Conservation (phyloP, 2,329 filamentous ascomycete species). For the Claviceps sp. region DNA sequence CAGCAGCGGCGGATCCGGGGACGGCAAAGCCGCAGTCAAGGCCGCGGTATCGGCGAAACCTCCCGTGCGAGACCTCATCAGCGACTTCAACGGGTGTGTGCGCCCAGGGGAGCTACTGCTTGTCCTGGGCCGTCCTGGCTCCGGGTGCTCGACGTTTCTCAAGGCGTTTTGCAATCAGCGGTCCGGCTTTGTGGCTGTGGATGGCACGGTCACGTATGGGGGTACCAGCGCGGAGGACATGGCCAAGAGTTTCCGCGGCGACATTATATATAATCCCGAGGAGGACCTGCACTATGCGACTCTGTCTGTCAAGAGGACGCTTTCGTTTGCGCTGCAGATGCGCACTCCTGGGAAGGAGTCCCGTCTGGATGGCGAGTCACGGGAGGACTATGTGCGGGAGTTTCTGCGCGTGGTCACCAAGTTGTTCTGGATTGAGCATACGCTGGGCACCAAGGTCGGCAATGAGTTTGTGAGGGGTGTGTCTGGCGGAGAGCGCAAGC, state of each 20-base stretch:
- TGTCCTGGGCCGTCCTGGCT: constrained; percentile 52
- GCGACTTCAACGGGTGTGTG: constrained; percentile 52
- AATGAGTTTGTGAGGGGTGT: constrained; percentile 53
- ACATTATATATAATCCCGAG: constrained; percentile 57
- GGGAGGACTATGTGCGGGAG: constrained; percentile 39
- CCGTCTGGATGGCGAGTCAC: constrained; percentile 45
- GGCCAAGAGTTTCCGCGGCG: constrained; percentile 41
- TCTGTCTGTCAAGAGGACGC: constrained; percentile 51
- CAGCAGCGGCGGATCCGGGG: no score
- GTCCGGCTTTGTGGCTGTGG: constrained; percentile 46
- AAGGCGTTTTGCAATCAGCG: constrained; percentile 62
- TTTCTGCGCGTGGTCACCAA: constrained; percentile 51
- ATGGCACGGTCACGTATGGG: constrained; percentile 53
- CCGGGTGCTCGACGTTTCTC: constrained; percentile 58
- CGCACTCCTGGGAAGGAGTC: constrained; percentile 38
- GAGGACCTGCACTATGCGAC: constrained; percentile 57
- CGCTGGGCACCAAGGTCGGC: constrained; percentile 54
- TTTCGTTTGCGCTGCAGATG: constrained; percentile 53
- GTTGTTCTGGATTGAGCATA: constrained; percentile 59
- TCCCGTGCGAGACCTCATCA: constrained; percentile 50
- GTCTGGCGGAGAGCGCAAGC: constrained; percentile 54
- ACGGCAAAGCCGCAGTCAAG: constrained; percentile 22
- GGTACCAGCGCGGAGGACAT: constrained; percentile 31
- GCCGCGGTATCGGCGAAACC: constrained; percentile 37
- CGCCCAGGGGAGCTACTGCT: constrained; percentile 58